Evolutionary conservation across 23 red algal species (phyloP), one percentile per base, ranked within the genome.

Genomic region (Agarophyton chilense): DNA sequence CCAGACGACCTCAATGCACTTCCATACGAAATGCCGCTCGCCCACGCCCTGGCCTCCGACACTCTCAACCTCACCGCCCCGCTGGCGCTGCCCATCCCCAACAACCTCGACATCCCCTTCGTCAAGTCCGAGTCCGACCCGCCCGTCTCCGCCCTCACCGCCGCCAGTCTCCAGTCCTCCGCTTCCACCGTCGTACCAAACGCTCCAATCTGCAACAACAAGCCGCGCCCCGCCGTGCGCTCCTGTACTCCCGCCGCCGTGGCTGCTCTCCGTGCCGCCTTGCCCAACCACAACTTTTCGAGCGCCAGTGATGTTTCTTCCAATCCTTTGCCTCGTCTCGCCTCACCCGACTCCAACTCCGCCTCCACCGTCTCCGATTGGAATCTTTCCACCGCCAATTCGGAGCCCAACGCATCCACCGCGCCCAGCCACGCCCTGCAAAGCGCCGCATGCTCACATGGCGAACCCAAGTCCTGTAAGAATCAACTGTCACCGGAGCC

Each of bases 1-100:
- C 40, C 68, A 74, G 68, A 74, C 25, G 68, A 74, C 21, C 43
- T 74, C 68, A 74, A 74, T 29, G 68, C 68, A 1, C 68, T 74
- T 18, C 68, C 68, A 10, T 35, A 46, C 40, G 68, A 74, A 21
- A 74, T 74, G 68, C 68, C 68, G 19, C 68, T 74, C 10, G 68
- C 68, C 33, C 68, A 74, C 41, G 41, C 68, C 19, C 68, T 74
- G 2, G 68, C 68, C 38, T 5, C 40, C 38, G 40, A 74, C n/a
- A 43, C 4, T 39, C 40, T 39, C 68, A 47, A 46, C 29, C 32
- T 49, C 40, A 19, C 68, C 40, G 4, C 68, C 10, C 9, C 38
- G 1, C 39, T 16, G 21, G 41, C 68, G 29, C 68, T 49, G 32
- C 68, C 68, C 5, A 24, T 46, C 43, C 68, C 40, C 7, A 36